Evolutionary conservation across 768 basidiomycete genomes (phyloP).

Genomic region (Hypholoma sublateritium): DNA sequence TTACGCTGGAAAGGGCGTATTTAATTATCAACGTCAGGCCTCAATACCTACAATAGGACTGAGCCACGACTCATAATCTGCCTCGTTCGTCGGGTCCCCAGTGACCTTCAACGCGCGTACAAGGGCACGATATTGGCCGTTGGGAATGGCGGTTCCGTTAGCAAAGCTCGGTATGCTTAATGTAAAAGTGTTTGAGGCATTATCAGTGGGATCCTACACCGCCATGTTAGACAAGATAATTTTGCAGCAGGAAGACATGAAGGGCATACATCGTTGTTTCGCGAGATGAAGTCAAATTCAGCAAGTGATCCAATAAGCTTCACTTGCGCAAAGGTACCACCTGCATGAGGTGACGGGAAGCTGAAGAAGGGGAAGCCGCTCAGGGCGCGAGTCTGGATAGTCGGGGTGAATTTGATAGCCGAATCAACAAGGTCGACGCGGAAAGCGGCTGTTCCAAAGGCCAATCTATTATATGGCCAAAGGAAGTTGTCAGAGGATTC

Average conservation of each 20-base stretch:
- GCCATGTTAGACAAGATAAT: background rate
- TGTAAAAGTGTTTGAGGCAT: constrained; percentile 29
- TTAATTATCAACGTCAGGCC: background rate
- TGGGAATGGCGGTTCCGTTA: constrained; percentile 43
- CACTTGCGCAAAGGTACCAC: constrained; percentile 39
- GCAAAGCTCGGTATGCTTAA: constrained; percentile 36
- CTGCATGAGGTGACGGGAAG: constrained; percentile 34
- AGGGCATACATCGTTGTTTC: constrained; percentile 40
- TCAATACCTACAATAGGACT: constrained; percentile 47
- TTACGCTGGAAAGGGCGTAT: too few relatives aligned
- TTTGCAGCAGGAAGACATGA: background rate
- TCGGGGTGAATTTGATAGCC: constrained; percentile 38
- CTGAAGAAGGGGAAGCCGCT: constrained; percentile 31
- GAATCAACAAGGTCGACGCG: constrained; percentile 48
- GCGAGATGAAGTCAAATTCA: constrained; percentile 44
- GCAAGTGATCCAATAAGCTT: constrained; percentile 47
- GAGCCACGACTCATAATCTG: constrained; percentile 47
- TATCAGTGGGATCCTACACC: constrained; percentile 21
- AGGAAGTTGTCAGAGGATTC: constrained; percentile 1
- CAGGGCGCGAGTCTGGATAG: constrained; percentile 31
- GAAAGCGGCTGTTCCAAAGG: constrained; percentile 49
- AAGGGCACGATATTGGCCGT: constrained; percentile 40
- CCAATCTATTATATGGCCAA: constrained; percentile 27
- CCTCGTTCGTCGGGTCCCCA: constrained; percentile 38
- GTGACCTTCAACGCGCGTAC: constrained; percentile 42